These are phyloP conservation scores for Discostella pseudostelligera DNA, from an alignment of 108 stramenopile species.

Conservation along the genomic window DNA sequence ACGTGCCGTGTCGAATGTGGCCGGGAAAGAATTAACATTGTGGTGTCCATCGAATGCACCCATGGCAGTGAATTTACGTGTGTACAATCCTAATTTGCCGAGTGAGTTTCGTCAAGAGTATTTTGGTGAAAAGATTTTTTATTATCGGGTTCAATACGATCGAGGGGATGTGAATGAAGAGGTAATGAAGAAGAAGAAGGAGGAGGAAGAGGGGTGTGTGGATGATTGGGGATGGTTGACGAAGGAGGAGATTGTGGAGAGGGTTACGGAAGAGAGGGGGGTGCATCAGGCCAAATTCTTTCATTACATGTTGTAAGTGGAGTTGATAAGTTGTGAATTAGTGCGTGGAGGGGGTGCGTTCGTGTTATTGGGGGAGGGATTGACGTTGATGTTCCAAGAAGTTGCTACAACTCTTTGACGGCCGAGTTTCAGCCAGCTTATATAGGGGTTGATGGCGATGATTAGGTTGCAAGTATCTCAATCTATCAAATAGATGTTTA, in stretches of 20 bases:
- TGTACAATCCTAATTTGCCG: constrained; percentile 41
- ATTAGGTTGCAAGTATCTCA: neutral
- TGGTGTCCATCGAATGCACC: constrained; percentile 71
- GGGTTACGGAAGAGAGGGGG: constrained; percentile 45
- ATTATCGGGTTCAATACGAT: constrained; percentile 69
- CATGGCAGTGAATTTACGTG: constrained; percentile 60
- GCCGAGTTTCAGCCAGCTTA: neutral
- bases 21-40: constrained; percentile 51
- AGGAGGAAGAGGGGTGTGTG: constrained; percentile 14
- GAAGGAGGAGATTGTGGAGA: constrained; percentile 66
- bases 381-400: neutral
- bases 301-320: constrained; percentile 65
- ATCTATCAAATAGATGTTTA: neutral
- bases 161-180: constrained; percentile 50
- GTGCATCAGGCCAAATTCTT: constrained; percentile 69
- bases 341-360: neutral
- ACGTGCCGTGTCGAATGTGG: constrained; percentile 38
- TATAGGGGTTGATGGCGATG: neutral
- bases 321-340: neutral
- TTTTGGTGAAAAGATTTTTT: constrained; percentile 83
- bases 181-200: constrained; percentile 8
- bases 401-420: neutral
- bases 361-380: neutral
- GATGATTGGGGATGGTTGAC: constrained; percentile 79
- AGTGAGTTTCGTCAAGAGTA: constrained; percentile 35